These are phyloP conservation scores for Gentiana dahurica DNA, from an alignment of 257 asterid species.

Conservation along the genomic window DNA sequence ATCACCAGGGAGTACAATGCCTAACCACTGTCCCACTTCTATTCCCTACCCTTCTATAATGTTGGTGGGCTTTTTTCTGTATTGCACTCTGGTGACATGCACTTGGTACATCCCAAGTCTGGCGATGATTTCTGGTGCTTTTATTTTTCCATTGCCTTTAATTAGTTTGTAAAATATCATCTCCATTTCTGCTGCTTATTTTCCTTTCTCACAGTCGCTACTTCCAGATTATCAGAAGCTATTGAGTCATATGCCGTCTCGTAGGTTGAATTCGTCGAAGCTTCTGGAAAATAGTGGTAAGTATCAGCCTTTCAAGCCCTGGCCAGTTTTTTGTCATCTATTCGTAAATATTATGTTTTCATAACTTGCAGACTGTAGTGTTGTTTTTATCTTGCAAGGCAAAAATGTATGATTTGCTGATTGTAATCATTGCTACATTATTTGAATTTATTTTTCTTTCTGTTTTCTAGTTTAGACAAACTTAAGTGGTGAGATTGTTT, in stretches of 20 bases:
- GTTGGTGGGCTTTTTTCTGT: neutral
- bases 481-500: neutral
- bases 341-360: neutral
- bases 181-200: conserved; percentile 22
- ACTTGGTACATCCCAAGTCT: neutral
- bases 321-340: neutral
- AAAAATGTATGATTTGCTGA: no score
- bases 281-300: conserved; percentile 87
- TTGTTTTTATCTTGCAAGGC: no score
- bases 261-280: conserved; percentile 95
- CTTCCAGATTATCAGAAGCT: conserved; percentile 98
- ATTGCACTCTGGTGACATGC: conserved; percentile 7
- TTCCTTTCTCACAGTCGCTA: conserved; percentile 67
- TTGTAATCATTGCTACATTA: neutral
- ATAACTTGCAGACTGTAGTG: no score
- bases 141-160: conserved; percentile 9
- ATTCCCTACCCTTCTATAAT: no score
- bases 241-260: conserved; percentile 83
- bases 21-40: no score
- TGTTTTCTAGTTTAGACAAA: neutral
- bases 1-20: no score
- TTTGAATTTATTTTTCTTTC: neutral
- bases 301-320: conserved; percentile 2
- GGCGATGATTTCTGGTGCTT: conserved; percentile 8
- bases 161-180: conserved; percentile 5